Base-by-base conservation (phyloP, 768 basidiomycete genomes). In the Mycena crocata region DNA sequence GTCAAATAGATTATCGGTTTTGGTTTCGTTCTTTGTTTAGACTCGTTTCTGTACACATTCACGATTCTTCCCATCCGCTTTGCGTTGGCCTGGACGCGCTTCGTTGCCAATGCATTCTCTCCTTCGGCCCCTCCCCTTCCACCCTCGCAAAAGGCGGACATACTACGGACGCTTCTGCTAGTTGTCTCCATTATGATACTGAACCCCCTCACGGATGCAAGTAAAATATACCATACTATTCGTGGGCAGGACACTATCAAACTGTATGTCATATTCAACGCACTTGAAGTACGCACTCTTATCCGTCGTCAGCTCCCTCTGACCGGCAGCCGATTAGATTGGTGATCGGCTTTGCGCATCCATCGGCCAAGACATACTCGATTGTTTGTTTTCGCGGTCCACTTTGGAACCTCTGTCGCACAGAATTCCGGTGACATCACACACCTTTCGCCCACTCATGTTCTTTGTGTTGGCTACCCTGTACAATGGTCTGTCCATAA, bases 201-300 rank as follows among this genome's bases (percentile, higher is more conserved):
- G 6, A 85, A 90, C 35, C 90, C 93, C 2, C 84, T 96, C 42
- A 96, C 96, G 9, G 97, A 99, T 75, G 93, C 95, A 13, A 97
- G 95, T 79, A 96, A 96, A 82, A 97, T 99, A 71, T 99, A 99
- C 73, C 98, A 99, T 74, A 92, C 92, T 19, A 98, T 99, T 60
- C 90, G 98, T 24, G 97, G 96, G 0, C 98, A 99, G 78, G 98
- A 99, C 72, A 98, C 95, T 3, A 97, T 99, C 82, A 99, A 99
- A 81, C 80, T 99, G 52, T 99, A 99, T 81, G 98, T 99, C 65
- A 97, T 99, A 55, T 99, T 98, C 81, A 99, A 98, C 77, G 96
- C 96, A 14, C 85, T 99, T 9, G 98, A 99, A 87, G 97, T 97
- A 78, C 62, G 89, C 76, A 57, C 30, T 24, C n/a, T 32, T 21